Evolutionary conservation across 179 eudicot species (phyloP).

Genomic region (Beta lomatogona): DNA sequence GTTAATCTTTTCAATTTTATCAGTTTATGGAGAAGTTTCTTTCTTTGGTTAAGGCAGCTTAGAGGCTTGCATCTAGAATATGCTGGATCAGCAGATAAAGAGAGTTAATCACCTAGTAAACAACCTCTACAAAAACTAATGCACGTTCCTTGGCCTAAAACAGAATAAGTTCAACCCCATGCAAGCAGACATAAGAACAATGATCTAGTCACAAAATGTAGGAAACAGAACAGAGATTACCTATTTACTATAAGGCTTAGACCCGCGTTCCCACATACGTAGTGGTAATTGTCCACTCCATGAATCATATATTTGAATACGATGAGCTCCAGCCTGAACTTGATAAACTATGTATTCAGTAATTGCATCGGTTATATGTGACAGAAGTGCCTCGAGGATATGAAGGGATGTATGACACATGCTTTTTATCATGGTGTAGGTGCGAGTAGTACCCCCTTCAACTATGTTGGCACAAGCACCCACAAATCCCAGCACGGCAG

Average conservation of each 20-base stretch:
- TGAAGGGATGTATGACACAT: constrained; percentile 92
- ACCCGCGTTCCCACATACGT: constrained; percentile 93
- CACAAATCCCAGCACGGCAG: constrained; percentile 94
- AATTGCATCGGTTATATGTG: constrained; percentile 78
- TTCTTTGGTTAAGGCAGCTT: neutral
- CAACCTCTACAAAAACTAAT: neutral
- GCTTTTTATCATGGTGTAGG: constrained; percentile 84
- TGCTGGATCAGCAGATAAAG: neutral
- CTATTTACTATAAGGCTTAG: constrained; percentile 91
- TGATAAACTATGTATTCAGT: constrained; percentile 78
- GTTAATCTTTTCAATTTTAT: too few species aligned
- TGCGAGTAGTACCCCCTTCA: constrained; percentile 94
- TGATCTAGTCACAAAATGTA: constrained; percentile 1
- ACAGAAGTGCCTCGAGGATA: constrained; percentile 68
- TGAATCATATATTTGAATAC: constrained; percentile 95
- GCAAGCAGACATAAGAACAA: neutral
- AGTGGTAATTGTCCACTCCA: constrained; percentile 98
- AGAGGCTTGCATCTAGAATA: neutral
- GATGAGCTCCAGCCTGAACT: constrained; percentile 92
- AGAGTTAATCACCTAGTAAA: constrained; percentile 1
- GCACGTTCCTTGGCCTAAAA: neutral
- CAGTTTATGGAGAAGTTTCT: too few species aligned
- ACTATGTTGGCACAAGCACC: constrained; percentile 99
- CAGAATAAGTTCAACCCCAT: too few species aligned
- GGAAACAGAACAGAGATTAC: constrained; percentile 35